phyloP scores from a whole-genome alignment of 805 yeast genomes.

The Sugiyamaella qingdaonensis region DNA sequence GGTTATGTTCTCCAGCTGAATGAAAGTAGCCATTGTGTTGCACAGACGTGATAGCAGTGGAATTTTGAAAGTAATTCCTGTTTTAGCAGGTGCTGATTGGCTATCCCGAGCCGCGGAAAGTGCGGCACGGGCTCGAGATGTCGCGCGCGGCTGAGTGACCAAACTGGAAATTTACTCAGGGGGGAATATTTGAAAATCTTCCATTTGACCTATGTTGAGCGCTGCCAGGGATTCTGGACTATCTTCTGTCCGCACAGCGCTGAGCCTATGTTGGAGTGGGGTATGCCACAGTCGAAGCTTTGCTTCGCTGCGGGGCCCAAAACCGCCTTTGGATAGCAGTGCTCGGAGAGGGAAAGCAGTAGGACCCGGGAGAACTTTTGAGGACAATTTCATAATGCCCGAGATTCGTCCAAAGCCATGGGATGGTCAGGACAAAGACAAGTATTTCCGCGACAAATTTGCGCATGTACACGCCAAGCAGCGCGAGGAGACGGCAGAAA shows the following conservation, averaged over 20 bases:
- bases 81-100: not conserved
- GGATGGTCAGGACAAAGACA: constrained; percentile 64
- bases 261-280: not conserved
- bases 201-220: too few species aligned
- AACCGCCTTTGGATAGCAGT: constrained; percentile 1
- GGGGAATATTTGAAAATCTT: too few species aligned
- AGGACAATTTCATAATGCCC: constrained; percentile 42
- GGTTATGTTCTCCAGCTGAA: constrained; percentile 40
- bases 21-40: constrained; percentile 33
- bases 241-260: not conserved
- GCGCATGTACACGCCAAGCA: constrained; percentile 63
- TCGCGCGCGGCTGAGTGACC: not conserved
- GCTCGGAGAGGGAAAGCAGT: not conserved
- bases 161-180: too few species aligned
- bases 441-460: constrained; percentile 56
- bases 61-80: not conserved
- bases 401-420: constrained; percentile 50
- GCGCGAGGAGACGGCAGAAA: constrained; percentile 26
- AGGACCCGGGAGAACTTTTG: constrained; percentile 30
- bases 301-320: not conserved
- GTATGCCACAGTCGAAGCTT: not conserved
- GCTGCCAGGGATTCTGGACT: too few species aligned
- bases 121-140: not conserved
- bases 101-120: not conserved
- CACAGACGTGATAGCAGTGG: not conserved